phyloP scores from a whole-genome alignment of 495 filamentous ascomycete genomes.

The Alectoria sarmentosa region DNA sequence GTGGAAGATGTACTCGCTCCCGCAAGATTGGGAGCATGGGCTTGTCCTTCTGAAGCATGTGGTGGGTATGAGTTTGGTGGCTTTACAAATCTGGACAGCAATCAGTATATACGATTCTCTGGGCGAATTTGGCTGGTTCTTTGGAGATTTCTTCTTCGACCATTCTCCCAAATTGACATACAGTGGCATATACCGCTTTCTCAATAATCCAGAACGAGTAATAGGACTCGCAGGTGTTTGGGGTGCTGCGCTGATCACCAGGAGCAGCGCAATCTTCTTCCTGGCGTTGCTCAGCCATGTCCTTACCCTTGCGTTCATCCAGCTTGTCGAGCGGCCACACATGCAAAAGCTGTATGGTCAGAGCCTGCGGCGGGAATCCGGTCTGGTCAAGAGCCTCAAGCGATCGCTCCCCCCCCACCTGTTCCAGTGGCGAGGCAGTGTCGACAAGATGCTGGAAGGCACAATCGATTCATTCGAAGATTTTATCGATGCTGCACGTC shows the following conservation, averaged over 20 bases:
- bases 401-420: conserved; percentile 80
- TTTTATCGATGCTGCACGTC: conserved; percentile 77
- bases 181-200: conserved; percentile 92
- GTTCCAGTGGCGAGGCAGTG: conserved; percentile 66
- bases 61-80: conserved; percentile 69
- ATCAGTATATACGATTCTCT: conserved; percentile 93
- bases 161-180: conserved; percentile 82
- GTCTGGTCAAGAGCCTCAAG: conserved; percentile 82
- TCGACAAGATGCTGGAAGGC: conserved; percentile 80
- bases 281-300: conserved; percentile 81
- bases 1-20: conserved; percentile 92
- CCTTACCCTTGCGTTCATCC: conserved; percentile 78
- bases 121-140: conserved; percentile 99
- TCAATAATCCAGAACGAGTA: conserved; percentile 95
- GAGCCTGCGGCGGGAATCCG: conserved; percentile 76
- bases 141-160: conserved; percentile 92
- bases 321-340: conserved; percentile 90
- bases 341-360: conserved; percentile 97
- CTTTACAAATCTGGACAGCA: conserved; percentile 88
- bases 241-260: conserved; percentile 89
- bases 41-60: conserved; percentile 81
- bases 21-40: conserved; percentile 77
- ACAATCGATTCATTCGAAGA: conserved; percentile 86
- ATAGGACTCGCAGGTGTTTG: conserved; percentile 93
- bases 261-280: conserved; percentile 73